A percentile compares a stretch with the other conserved stretches of the same genome.
Evolutionary conservation across 1,284 basidiomycete species (phyloP).

Genomic region (Trametes sp.): DNA sequence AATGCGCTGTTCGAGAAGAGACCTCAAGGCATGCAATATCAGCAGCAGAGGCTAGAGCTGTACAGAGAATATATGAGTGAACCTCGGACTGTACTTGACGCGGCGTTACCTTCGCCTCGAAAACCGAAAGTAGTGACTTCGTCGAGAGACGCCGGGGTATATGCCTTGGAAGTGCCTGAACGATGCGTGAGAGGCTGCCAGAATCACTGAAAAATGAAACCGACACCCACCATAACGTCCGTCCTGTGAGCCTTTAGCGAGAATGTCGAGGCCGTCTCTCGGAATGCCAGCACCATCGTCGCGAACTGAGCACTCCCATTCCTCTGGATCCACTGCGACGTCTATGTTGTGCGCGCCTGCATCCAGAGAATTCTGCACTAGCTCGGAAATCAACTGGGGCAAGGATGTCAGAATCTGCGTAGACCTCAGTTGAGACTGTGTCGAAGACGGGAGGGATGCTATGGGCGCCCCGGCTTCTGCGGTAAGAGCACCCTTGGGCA

Average conservation of each 20-base stretch:
- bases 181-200: neutral
- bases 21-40: conserved; percentile 81
- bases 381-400: conserved; percentile 79
- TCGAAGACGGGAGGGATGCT: conserved; percentile 52
- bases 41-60: conserved; percentile 85
- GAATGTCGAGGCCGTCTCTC: conserved; percentile 59
- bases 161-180: conserved; percentile 78
- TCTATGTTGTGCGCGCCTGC: conserved; percentile 69
- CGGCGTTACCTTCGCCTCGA: conserved; percentile 80
- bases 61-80: neutral
- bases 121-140: conserved; percentile 81
- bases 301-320: conserved; percentile 83
- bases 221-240: conserved; percentile 71
- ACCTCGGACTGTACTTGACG: too few relatives aligned
- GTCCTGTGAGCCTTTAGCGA: conserved; percentile 59
- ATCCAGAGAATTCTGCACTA: conserved; percentile 86
- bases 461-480: neutral
- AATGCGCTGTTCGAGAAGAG: conserved; percentile 68
- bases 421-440: conserved; percentile 77
- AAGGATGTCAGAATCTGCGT: conserved; percentile 85
- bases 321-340: conserved; percentile 68
- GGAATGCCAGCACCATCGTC: conserved; percentile 85
- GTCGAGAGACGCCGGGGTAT: conserved; percentile 56
- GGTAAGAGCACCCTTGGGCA: neutral
- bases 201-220: neutral